Evolutionary conservation across 2,329 filamentous ascomycete species (phyloP).

Genomic region (Didymella sp.): DNA sequence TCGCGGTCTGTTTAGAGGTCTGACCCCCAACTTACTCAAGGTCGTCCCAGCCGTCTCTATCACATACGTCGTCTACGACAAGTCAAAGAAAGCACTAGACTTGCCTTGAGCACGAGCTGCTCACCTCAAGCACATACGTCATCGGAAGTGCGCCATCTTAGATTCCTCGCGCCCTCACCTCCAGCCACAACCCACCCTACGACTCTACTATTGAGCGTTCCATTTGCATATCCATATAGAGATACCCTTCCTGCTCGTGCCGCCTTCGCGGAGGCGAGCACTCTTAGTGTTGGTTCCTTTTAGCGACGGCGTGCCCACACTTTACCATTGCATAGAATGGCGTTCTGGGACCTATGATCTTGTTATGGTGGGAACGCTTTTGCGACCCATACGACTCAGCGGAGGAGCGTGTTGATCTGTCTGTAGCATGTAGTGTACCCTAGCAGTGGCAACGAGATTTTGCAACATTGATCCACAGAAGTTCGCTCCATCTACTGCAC

Average conservation of each 20-base stretch:
- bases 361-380: slow-evolving; percentile 7
- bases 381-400: slow-evolving; percentile 1
- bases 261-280: slow-evolving; percentile 8
- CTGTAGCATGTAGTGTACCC: slow-evolving; percentile 18
- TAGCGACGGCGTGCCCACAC: slow-evolving; percentile 13
- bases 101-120: slow-evolving; percentile 37
- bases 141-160: not conserved
- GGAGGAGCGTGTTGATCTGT: slow-evolving; percentile 4
- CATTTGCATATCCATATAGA: slow-evolving; percentile 39
- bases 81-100: slow-evolving; percentile 48
- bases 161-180: not conserved
- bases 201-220: slow-evolving; percentile 22
- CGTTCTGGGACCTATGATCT: slow-evolving; percentile 23
- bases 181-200: not conserved
- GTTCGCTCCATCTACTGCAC: not conserved
- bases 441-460: slow-evolving; percentile 5
- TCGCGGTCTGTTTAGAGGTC: slow-evolving; percentile 88
- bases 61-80: slow-evolving; percentile 54
- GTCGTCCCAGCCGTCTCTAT: slow-evolving; percentile 96
- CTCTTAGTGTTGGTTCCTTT: slow-evolving; percentile 13
- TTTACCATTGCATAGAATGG: slow-evolving; percentile 30
- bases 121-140: not conserved
- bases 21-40: slow-evolving; percentile 95
- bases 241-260: slow-evolving; percentile 37
- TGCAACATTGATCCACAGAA: not conserved